phyloP scores from a whole-genome alignment of 1,284 basidiomycete species.

The Takashimella koratensis region DNA sequence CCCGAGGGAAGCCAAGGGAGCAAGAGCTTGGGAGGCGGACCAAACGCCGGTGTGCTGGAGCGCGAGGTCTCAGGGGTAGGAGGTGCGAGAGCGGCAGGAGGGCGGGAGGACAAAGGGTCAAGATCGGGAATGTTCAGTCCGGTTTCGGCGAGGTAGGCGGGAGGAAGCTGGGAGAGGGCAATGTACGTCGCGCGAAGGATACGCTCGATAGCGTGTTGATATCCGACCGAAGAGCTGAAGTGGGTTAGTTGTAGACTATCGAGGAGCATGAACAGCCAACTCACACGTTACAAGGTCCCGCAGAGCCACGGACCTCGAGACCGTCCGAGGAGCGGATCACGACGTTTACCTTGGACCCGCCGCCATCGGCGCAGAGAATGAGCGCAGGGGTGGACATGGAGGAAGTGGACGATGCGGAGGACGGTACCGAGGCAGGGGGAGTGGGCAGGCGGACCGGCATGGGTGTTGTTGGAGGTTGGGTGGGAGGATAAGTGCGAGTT shows the following conservation, averaged over 20 bases:
- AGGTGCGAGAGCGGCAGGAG: conserved; percentile 5
- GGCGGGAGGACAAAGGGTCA: neutral
- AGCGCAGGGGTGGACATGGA: conserved; percentile 15
- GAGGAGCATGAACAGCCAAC: conserved; percentile 8
- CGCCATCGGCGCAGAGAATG: conserved; percentile 39
- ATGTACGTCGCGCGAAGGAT: conserved; percentile 42
- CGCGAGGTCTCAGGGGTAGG: conserved; percentile 5
- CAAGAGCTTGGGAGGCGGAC: conserved; percentile 19
- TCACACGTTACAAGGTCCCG: conserved; percentile 44
- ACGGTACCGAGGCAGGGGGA: neutral
- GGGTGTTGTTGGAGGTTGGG: neutral
- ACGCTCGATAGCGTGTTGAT: conserved; percentile 27
- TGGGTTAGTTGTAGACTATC: conserved; percentile 2
- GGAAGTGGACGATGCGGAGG: neutral
- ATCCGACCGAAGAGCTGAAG: conserved; percentile 36
- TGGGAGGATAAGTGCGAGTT: neutral
- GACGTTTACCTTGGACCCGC: conserved; percentile 42
- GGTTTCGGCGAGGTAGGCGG: conserved; percentile 23
- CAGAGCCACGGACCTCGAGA: conserved; percentile 35
- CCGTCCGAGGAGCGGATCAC: conserved; percentile 36
- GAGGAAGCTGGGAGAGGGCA: conserved; percentile 33
- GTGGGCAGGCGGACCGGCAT: neutral
- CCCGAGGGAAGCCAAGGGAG: conserved; percentile 22
- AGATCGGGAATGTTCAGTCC: conserved; percentile 19
- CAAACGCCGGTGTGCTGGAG: conserved; percentile 9